A percentile compares a stretch with the other conserved stretches of the same genome.
Evolutionary conservation across 148 eudicot genomes (phyloP).

Genomic region (Vaccinium macrocarpon): DNA sequence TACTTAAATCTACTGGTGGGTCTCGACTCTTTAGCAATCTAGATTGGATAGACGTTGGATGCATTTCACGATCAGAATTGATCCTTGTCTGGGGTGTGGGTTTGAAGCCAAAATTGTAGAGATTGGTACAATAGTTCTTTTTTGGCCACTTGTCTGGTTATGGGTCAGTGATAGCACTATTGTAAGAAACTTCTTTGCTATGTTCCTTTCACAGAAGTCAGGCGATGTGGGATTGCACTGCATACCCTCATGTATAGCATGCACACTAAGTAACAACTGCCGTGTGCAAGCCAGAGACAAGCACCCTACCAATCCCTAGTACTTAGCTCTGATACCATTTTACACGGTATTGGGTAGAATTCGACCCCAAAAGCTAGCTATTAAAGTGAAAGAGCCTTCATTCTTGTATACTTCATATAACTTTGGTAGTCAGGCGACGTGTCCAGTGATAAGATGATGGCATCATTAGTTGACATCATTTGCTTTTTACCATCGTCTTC

Average conservation of each 20-base stretch:
- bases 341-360: background rate
- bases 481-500: background rate
- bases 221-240: background rate
- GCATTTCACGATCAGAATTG: background rate
- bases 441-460: background rate
- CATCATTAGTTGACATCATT: background rate
- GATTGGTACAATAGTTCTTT: background rate
- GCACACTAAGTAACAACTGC: background rate
- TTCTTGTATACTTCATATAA: background rate
- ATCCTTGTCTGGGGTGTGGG: background rate
- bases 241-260: background rate
- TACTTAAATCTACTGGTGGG: background rate
- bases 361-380: background rate
- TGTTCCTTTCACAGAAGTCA: background rate
- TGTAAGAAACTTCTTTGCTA: background rate
- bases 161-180: too few species aligned
- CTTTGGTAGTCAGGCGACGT: background rate
- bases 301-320: background rate
- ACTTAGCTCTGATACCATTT: background rate
- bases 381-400: background rate
- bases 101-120: background rate
- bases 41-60: background rate
- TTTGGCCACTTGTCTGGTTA: too few species aligned
- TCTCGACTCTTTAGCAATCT: background rate
- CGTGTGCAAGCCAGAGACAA: background rate